Base-by-base conservation (phyloP, 106 monocot genomes). In the Chionographis japonica region DNA sequence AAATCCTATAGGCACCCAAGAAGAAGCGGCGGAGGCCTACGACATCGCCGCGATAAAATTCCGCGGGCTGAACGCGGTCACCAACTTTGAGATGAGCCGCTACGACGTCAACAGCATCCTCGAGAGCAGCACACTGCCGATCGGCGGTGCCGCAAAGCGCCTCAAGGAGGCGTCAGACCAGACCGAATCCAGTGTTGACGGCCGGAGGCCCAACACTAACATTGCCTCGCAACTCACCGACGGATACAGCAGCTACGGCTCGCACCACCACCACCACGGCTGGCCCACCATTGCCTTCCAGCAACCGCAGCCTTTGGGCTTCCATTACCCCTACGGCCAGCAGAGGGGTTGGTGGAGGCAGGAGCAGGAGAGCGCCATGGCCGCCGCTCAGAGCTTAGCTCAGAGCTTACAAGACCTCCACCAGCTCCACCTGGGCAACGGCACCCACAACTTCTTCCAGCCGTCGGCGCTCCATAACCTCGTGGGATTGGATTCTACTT, bases 31-130 rank as follows among this genome's bases (percentile, higher is more conserved):
- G 2, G 97, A 98, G 77, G 97, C 97, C 2, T 98, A 98, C 43
- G 97, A 98, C 76, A 98, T 98, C 20, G 97, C 97, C 0, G 97
- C 97, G 16, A 98, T 98, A 49, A 98, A 98, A 51, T 98, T 98
- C 76, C 83, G 97, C 2, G 97, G 97, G 3, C 92, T 93, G 12
- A 98, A 81, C 60, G 97, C 97, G 2, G 97, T 98, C 53, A 98
- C 97, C 6, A 98, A 98, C 83, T 98, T 98, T 64, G 97, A 93
- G 63, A 98, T 98, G 97, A 98, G 77, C 87, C 89, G 89, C 37
- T 98, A 98, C 65, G 97, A 98, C 55, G 97, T 98, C 35, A 93
- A 98, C 73, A 85, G 90, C 85, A 98, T 98, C 62, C 84, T 98
- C 0, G 97, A 98, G 56, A 93, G 97, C 89, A 90, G 75, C 79